Conservation (phyloP, 352 stramenopile species). For the Pythium brachiatum region DNA sequence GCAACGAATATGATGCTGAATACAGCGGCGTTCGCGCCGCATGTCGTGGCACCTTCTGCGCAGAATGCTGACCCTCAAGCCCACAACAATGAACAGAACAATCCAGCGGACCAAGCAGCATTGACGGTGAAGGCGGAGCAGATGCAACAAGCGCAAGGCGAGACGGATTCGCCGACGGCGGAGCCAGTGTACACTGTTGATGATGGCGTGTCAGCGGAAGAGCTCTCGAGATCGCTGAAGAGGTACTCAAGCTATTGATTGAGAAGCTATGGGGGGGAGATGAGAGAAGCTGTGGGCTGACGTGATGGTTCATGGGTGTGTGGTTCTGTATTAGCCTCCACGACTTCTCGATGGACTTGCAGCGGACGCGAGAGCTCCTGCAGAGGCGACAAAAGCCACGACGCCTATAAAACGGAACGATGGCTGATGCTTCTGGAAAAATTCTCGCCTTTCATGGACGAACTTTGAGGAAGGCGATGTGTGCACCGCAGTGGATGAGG, state of each 20-base stretch:
- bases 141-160: neutral
- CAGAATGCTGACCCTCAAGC: neutral
- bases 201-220: slow-evolving; percentile 19
- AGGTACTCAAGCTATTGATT: slow-evolving; percentile 14
- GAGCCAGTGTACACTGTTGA: slow-evolving; percentile 13
- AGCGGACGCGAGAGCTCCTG: slow-evolving; percentile 34
- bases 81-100: neutral
- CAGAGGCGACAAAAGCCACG: slow-evolving; percentile 9
- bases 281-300: neutral
- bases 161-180: neutral
- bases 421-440: neutral
- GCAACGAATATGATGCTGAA: neutral
- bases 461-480: neutral
- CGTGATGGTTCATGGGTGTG: neutral
- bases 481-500: neutral
- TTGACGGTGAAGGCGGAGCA: slow-evolving; percentile 7
- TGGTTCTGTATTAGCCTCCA: slow-evolving; percentile 26
- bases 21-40: neutral
- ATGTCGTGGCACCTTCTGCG: neutral
- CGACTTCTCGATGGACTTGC: slow-evolving; percentile 33
- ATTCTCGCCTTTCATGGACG: neutral
- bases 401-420: neutral
- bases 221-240: slow-evolving; percentile 26
- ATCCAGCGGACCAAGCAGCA: neutral
- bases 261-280: neutral